These are phyloP conservation scores for Trichoderma orchidacearum DNA, from an alignment of 495 filamentous ascomycete genomes.

Conservation along the genomic window DNA sequence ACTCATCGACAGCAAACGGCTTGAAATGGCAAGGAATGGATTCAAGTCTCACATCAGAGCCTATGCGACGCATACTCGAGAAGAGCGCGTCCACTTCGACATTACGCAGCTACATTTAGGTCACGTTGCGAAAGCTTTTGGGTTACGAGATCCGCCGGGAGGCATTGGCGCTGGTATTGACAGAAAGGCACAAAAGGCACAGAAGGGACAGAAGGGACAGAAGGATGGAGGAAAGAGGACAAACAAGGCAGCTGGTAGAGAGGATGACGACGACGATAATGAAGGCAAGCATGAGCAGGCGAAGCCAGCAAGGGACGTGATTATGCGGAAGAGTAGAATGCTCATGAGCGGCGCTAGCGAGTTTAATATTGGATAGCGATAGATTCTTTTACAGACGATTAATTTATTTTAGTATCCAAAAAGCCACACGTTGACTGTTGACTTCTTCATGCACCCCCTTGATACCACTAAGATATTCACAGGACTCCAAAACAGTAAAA, in stretches of 20 bases:
- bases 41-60: constrained; percentile 88
- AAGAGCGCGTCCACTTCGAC: constrained; percentile 74
- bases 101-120: constrained; percentile 81
- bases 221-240: constrained; percentile 4
- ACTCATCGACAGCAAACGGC: constrained; percentile 23
- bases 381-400: background rate
- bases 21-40: constrained; percentile 63
- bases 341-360: constrained; percentile 63
- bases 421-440: too few species aligned
- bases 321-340: constrained; percentile 69
- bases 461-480: too few species aligned
- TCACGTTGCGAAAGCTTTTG: constrained; percentile 89
- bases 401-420: background rate
- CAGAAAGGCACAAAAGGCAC: constrained; percentile 18
- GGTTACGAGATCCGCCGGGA: constrained; percentile 72
- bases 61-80: constrained; percentile 82
- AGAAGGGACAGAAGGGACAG: constrained; percentile 10
- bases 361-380: constrained; percentile 68
- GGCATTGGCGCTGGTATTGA: constrained; percentile 46
- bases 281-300: constrained; percentile 36
- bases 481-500: too few species aligned
- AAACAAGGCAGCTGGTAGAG: constrained; percentile 5
- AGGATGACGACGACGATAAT: constrained; percentile 25
- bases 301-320: background rate
- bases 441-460: background rate